phyloP scores from a whole-genome alignment of 1,284 basidiomycete genomes.

The Sanguinoderma infundibulare region DNA sequence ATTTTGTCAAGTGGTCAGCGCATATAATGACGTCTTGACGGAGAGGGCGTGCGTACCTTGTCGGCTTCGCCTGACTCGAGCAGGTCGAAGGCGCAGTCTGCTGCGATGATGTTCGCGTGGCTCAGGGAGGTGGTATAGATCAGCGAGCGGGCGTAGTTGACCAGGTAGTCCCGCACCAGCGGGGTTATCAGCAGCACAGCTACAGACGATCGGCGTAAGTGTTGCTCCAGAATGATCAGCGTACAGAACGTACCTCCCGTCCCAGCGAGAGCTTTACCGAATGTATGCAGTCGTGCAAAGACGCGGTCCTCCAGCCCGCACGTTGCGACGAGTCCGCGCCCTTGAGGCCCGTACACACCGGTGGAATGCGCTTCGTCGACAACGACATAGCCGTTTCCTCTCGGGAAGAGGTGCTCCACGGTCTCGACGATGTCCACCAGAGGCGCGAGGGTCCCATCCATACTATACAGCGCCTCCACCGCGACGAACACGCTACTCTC shows the following conservation, averaged over 20 bases:
- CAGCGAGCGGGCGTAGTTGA: conserved; percentile 93
- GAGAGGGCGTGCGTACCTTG: conserved; percentile 39
- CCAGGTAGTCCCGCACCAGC: conserved; percentile 80
- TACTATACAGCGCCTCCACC: conserved; percentile 90
- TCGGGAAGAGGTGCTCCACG: conserved; percentile 62
- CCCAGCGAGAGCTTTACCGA: conserved; percentile 74
- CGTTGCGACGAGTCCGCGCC: conserved; percentile 69
- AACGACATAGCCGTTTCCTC: conserved; percentile 69
- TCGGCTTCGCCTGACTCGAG: conserved; percentile 72
- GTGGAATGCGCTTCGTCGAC: conserved; percentile 93
- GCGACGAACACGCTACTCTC: conserved; percentile 72
- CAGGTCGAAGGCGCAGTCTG: conserved; percentile 80
- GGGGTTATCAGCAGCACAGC: conserved; percentile 81
- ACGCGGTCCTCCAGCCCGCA: conserved; percentile 66
- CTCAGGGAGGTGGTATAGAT: conserved; percentile 89
- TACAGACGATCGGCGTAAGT: conserved; percentile 32
- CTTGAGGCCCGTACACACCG: conserved; percentile 79
- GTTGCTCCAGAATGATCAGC: not conserved
- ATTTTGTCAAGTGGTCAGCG: conserved; percentile 18
- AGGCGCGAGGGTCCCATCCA: conserved; percentile 93
- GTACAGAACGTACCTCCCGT: conserved; percentile 69
- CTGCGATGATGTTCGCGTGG: conserved; percentile 74
- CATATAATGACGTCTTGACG: conserved; percentile 8
- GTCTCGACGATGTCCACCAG: conserved; percentile 65
- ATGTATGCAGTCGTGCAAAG: conserved; percentile 70